Evolutionary conservation across 345 rosid species (phyloP).

Genomic region (Arabis alpina): DNA sequence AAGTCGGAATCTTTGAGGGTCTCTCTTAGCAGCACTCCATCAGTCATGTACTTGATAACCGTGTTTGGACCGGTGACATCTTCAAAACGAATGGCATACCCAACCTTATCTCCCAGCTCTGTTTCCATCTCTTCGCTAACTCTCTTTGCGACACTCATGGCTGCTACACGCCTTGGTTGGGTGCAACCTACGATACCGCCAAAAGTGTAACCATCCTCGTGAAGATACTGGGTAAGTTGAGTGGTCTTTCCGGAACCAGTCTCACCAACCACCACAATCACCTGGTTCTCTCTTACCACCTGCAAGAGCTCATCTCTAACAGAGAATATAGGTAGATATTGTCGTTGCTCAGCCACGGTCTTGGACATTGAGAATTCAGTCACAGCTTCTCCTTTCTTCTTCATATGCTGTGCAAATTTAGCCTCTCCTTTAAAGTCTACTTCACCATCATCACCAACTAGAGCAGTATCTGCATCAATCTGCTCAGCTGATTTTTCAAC

Average conservation of each 20-base stretch:
- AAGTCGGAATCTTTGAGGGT: constrained; percentile 95
- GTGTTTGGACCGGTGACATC: constrained; percentile 93
- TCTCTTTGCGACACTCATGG: constrained; percentile 99
- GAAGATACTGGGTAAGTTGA: constrained; percentile 96
- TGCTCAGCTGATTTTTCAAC: constrained; percentile 88
- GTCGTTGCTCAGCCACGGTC: constrained; percentile 79
- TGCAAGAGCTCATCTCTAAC: constrained; percentile 93
- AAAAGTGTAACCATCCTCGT: constrained; percentile 86
- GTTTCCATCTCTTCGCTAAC: constrained; percentile 99
- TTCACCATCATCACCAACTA: constrained; percentile 89
- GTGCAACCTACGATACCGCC: constrained; percentile 89
- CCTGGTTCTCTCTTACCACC: constrained; percentile 95
- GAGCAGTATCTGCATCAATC: constrained; percentile 97
- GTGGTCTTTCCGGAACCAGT: constrained; percentile 99
- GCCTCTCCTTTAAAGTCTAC: too few species aligned
- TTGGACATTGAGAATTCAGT: constrained; percentile 93
- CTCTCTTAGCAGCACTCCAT: constrained; percentile 95
- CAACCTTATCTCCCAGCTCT: constrained; percentile 85
- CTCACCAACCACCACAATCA: constrained; percentile 91
- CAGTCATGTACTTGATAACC: constrained; percentile 97
- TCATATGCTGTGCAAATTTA: constrained; percentile 86
- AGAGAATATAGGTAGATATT: constrained; percentile 91
- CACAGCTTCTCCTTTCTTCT: constrained; percentile 88
- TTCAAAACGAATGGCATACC: constrained; percentile 98
- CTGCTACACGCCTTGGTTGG: constrained; percentile 99